These are phyloP conservation scores for Mycena albidolilacea DNA, from an alignment of 768 basidiomycete genomes.

Conservation along the genomic window DNA sequence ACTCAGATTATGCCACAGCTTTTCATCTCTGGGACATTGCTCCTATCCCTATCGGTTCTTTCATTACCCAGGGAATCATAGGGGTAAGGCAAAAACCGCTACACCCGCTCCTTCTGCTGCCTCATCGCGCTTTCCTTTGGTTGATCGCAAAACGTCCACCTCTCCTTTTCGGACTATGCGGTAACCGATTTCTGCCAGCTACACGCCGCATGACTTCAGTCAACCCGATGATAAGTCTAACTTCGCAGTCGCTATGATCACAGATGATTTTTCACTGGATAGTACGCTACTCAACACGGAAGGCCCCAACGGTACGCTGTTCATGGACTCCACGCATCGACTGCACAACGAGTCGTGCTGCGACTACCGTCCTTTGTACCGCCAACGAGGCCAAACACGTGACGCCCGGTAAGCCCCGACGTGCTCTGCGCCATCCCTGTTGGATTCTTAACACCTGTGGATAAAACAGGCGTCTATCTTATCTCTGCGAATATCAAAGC, in stretches of 20 bases:
- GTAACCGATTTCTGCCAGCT: neutral
- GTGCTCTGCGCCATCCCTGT: too few relatives aligned
- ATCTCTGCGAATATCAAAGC: slow-evolving; percentile 30
- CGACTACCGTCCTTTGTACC: slow-evolving; percentile 22
- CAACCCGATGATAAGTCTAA: slow-evolving; percentile 20
- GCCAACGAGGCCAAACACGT: slow-evolving; percentile 15
- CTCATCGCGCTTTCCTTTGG: too few relatives aligned
- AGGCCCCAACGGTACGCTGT: slow-evolving; percentile 4
- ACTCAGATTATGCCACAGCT: too few relatives aligned
- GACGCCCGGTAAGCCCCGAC: slow-evolving; percentile 10
- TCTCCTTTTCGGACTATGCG: neutral
- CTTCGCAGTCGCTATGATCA: slow-evolving; percentile 27
- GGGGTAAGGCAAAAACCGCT: too few relatives aligned
- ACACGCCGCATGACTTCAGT: slow-evolving; percentile 19
- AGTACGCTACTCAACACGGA: slow-evolving; percentile 14
- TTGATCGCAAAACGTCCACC: too few relatives aligned
- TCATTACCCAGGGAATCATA: too few relatives aligned
- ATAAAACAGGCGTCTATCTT: slow-evolving; percentile 11
- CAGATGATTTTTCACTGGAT: slow-evolving; percentile 27
- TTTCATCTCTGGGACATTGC: too few relatives aligned
- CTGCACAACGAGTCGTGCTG: slow-evolving; percentile 26
- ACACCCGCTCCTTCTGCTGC: too few relatives aligned
- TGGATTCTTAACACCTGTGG: too few relatives aligned
- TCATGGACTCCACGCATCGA: slow-evolving; percentile 27
- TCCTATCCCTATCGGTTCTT: too few relatives aligned